Base-by-base conservation (phyloP, 805 yeast genomes). In the Jamesozyma spencerorum region DNA sequence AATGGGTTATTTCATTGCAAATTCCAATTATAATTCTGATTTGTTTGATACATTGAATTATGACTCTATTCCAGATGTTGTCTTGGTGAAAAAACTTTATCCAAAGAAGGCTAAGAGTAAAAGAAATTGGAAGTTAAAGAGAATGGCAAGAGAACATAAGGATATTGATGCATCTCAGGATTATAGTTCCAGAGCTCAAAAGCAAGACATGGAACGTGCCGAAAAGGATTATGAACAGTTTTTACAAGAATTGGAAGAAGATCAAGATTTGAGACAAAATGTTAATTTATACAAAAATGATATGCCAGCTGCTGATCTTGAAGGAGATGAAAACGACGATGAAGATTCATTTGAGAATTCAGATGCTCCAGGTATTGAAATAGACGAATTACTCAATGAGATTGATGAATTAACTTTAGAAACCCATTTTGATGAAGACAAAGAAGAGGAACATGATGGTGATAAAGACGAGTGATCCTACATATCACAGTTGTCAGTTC, bases 221-320 rank as follows among this genome's bases (percentile, higher is more conserved):
- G 97, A 90, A 66, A 79, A 78, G 63, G 98, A 90, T 65, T 92
- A 86, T 68, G 98, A 90, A 68, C 58, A 81, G 50, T 92, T 92
- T 84, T 75, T 92, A 67, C 96, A 86, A 67, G 96, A 92, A 63
- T 76, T 92, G 60, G 98, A 92, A 69, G 97, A 92, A 65, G 98
- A 92, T 65, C 79, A 79, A 42, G 98, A 92, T 60, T 74, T 92
- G 61, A 83, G 98, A 70, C 86, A 82, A 54, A 79, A 86, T 35
- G 77, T 92, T 63, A 90, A 92, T 60, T 55, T 92, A 55, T 92
- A 90, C 71, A 92, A 86, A 66, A 76, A 80, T 40, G 49, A 44
- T 26, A 44, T 39, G 12, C 56, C 44, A 19, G 66, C 54, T 13
- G 64, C 57, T 15, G 76, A 64, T 27, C 72, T 65, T 56, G 77